Percentiles rank a stretch among this genome's conserved stretches.
Evolutionary conservation across 129 eudicot genomes (phyloP).

Genomic region (Silybum marianum): DNA sequence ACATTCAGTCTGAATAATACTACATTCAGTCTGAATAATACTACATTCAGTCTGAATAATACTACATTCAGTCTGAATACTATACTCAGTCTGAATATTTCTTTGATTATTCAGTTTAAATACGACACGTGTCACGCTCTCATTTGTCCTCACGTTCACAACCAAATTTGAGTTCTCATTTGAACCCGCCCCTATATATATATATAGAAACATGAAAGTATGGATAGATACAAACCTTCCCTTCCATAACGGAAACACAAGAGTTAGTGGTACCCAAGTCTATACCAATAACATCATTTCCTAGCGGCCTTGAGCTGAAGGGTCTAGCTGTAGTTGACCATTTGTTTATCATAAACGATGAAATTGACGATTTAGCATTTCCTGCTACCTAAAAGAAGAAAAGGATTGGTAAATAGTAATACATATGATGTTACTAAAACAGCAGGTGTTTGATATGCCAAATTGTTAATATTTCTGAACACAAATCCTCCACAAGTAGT

Average conservation of each 20-base stretch:
- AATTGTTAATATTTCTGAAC: background rate
- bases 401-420: background rate
- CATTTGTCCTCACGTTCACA: too few species aligned
- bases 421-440: background rate
- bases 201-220: background rate
- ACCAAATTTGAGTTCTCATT: too few species aligned
- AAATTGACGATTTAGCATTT: slow-evolving; percentile 11
- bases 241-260: slow-evolving; percentile 60
- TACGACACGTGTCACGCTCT: too few species aligned
- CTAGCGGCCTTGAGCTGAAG: slow-evolving; percentile 28
- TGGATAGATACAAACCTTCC: slow-evolving; percentile 35
- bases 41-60: too few species aligned
- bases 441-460: background rate
- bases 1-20: too few species aligned
- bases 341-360: slow-evolving; percentile 10
- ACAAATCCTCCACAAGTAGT: background rate
- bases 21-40: too few species aligned
- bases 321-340: slow-evolving; percentile 18
- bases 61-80: too few species aligned
- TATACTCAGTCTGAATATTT: too few species aligned
- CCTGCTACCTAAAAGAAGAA: slow-evolving; percentile 27
- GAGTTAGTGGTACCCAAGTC: slow-evolving; percentile 60
- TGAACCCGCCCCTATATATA: too few species aligned
- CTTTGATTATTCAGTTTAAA: too few species aligned
- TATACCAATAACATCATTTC: slow-evolving; percentile 47